Conservation (phyloP, 176 grass and related monocot genomes). For the Zoysia japonica region DNA sequence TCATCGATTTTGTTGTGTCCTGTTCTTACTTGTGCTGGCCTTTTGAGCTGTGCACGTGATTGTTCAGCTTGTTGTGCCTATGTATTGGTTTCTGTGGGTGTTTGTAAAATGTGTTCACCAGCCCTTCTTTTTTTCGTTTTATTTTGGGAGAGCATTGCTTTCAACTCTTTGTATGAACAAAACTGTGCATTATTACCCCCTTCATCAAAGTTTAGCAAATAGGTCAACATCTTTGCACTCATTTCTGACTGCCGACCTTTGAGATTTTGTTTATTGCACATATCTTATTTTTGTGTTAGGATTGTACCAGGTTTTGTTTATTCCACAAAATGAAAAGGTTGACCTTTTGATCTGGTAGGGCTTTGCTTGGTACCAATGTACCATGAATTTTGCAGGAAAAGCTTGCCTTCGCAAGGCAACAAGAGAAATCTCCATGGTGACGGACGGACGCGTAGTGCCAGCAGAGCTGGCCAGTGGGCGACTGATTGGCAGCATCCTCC, state of each 20-base stretch:
- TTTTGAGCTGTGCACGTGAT: neutral
- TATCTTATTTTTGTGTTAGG: too few species aligned
- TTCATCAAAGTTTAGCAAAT: constrained; percentile 2
- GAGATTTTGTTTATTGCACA: neutral
- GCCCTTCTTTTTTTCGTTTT: neutral
- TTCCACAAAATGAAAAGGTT: neutral
- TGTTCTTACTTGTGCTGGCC: neutral
- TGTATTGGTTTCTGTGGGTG: constrained; percentile 2
- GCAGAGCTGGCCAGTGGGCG: neutral
- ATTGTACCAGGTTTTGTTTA: too few species aligned
- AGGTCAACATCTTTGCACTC: neutral
- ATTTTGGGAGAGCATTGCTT: neutral
- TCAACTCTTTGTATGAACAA: constrained; percentile 31
- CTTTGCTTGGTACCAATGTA: neutral
- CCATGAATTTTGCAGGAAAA: neutral
- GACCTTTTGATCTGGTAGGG: neutral
- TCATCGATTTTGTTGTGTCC: neutral
- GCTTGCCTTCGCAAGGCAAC: too few species aligned
- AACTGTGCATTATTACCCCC: constrained; percentile 17
- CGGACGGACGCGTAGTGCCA: neutral
- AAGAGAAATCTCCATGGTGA: too few species aligned
- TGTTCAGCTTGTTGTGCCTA: constrained; percentile 7
- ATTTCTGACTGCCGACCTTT: neutral
- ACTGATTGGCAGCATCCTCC: neutral
- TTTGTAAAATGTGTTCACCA: constrained; percentile 39